phyloP scores from a whole-genome alignment of 306 rosid species.

The Comarum palustre region DNA sequence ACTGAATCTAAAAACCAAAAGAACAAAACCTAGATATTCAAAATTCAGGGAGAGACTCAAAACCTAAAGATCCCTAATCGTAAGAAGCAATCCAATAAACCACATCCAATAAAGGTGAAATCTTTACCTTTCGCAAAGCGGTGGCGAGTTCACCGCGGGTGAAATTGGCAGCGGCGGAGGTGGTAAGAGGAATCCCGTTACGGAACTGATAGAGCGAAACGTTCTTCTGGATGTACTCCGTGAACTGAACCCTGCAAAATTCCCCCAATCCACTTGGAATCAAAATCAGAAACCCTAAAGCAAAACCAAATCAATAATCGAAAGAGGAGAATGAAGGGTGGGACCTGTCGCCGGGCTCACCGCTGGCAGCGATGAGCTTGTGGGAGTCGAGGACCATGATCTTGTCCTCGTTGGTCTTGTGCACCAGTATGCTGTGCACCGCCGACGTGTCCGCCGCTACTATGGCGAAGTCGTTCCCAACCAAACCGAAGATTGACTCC shows the following conservation, averaged over 20 bases:
- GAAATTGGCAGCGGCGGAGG: constrained; percentile 78
- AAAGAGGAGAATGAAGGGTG: too few relatives aligned
- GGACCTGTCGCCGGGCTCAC: constrained; percentile 92
- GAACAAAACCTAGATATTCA: constrained; percentile 1
- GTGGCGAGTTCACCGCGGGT: constrained; percentile 81
- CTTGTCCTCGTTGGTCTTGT: constrained; percentile 95
- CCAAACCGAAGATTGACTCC: constrained; percentile 90
- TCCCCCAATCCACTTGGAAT: background rate
- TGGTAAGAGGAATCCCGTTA: constrained; percentile 69
- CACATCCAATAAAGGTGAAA: background rate
- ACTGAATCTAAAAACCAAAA: background rate
- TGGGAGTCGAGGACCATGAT: constrained; percentile 97
- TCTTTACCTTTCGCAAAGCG: constrained; percentile 66
- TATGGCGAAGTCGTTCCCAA: constrained; percentile 69
- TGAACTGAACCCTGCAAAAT: constrained; percentile 63
- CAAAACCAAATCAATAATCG: constrained; percentile 7
- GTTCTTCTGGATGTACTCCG: constrained; percentile 75
- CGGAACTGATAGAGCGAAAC: constrained; percentile 74
- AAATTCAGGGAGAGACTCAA: too few relatives aligned
- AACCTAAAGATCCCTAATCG: too few relatives aligned
- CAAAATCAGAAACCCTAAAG: constrained; percentile 9
- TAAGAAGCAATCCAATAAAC: background rate
- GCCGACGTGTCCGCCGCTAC: constrained; percentile 93
- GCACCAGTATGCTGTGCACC: constrained; percentile 87
- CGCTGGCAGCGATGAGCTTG: constrained; percentile 95